Base-by-base conservation (phyloP, 2,329 filamentous ascomycete species). In the Pseudogymnoascus sp. region DNA sequence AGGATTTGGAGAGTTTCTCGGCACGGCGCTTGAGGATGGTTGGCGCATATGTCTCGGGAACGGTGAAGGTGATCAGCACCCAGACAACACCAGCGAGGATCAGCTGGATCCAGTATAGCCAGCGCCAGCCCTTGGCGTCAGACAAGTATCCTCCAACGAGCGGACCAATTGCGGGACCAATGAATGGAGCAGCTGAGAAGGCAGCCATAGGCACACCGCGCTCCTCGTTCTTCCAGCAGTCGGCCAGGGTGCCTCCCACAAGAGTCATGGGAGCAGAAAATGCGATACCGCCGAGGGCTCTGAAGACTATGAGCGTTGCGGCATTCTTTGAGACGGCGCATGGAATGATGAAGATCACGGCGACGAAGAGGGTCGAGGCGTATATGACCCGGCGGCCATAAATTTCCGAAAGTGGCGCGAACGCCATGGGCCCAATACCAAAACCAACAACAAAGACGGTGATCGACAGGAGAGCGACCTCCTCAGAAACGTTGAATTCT, bases 261-360 rank as follows among this genome's bases (percentile, higher is more conserved):
- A 94, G 80, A 0, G 90, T 93, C 88, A 95, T 93, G 2, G 91
- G 90, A 0, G 90, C 90, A 9, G 88, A 92, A 72, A 93, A 93
- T 5, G 89, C 89, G 62, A 94, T 90, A 52, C 91, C 91, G 65
- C 91, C 90, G 64, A 95, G 89, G 52, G 86, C 79, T 65, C 91
- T 84, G 71, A 87, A 91, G 25, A 91, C 86, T 5, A 95, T 78
- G 6, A 95, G 81, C 0, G 90, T 94, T 22, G 75, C 82, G 30
- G 92, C 90, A 67, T 93, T 94, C 68, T 87, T 79, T 3, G 90
- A 79, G 0, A 93, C 83, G 1, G 90, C 90, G 66, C 89, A 90
- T 1, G 90, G 90, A 64, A 95, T 90, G 66, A 91, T 82, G 75
- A 94, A 94, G 58, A 94, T 75, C 28, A 92, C 84, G 2, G 90